Evolutionary conservation across 768 basidiomycete species (phyloP).

Genomic region (Sistotremastrum niveocremeum): DNA sequence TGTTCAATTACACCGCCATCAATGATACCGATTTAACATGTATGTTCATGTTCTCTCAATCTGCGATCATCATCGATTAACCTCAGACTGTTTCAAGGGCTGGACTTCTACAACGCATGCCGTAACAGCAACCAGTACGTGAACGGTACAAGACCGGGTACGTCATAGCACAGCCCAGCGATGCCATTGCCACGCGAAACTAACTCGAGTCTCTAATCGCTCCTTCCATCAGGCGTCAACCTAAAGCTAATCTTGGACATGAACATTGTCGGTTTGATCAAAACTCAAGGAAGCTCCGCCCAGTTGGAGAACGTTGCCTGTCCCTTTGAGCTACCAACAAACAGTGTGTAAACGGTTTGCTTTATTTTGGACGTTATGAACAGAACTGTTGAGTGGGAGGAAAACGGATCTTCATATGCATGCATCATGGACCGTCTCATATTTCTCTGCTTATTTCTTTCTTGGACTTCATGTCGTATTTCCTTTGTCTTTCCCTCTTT

Average conservation of each 20-base stretch:
- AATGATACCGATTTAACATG: conserved; percentile 81
- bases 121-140: conserved; percentile 38
- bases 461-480: background rate
- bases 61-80: conserved; percentile 4
- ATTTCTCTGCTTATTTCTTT: background rate
- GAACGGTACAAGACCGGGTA: conserved; percentile 46
- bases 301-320: conserved; percentile 48
- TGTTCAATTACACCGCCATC: conserved; percentile 68
- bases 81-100: conserved; percentile 30
- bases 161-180: conserved; percentile 16
- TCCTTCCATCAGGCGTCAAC: conserved; percentile 27
- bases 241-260: conserved; percentile 55
- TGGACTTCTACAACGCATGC: conserved; percentile 67
- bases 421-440: background rate
- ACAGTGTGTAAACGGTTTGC: conserved; percentile 26
- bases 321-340: conserved; percentile 51
- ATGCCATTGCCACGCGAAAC: conserved; percentile 1
- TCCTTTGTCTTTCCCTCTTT: background rate
- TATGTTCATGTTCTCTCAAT: conserved; percentile 17
- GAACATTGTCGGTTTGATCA: conserved; percentile 54
- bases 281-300: conserved; percentile 37
- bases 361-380: too few relatives aligned
- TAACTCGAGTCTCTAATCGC: background rate
- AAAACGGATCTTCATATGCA: background rate
- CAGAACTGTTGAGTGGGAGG: background rate